Evolutionary conservation across 306 rosid species (phyloP).

Genomic region (Fragaria iinumae): DNA sequence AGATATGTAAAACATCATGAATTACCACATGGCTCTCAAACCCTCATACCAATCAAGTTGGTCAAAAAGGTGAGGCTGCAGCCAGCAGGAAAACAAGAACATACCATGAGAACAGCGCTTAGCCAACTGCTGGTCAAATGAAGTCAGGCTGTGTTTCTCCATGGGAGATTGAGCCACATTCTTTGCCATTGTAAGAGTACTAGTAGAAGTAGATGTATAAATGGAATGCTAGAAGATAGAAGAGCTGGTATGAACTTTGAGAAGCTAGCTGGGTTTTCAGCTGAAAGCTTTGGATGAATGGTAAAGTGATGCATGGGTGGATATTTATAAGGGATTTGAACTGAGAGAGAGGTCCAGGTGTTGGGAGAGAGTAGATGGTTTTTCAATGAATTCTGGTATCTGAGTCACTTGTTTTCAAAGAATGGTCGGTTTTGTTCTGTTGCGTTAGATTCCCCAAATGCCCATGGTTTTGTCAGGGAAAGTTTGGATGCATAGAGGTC

Average conservation of each 20-base stretch:
- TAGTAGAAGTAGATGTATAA: neutral
- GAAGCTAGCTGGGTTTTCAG: neutral
- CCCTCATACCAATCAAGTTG: neutral
- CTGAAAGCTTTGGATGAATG: constrained; percentile 36
- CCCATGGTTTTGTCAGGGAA: constrained; percentile 15
- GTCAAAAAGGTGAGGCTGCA: constrained; percentile 6
- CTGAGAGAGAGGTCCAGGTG: neutral
- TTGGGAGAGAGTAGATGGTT: constrained; percentile 51
- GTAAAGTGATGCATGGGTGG: constrained; percentile 14
- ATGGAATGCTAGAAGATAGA: neutral
- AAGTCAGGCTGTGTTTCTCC: constrained; percentile 50
- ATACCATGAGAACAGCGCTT: constrained; percentile 73
- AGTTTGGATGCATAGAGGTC: constrained; percentile 6
- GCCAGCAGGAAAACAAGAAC: neutral
- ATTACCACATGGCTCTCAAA: constrained; percentile 5
- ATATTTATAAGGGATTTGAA: constrained; percentile 39
- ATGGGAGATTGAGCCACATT: constrained; percentile 55
- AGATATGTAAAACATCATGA: constrained; percentile 14
- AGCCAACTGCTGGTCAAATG: constrained; percentile 80
- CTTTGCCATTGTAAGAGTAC: constrained; percentile 48
- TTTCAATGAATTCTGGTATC: constrained; percentile 39
- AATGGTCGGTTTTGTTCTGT: constrained; percentile 22
- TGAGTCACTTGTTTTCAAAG: constrained; percentile 37
- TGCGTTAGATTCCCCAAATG: constrained; percentile 5
- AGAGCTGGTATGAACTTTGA: neutral